Percentiles rank a stretch among this genome's conserved stretches.
phyloP scores from a whole-genome alignment of 2,329 filamentous ascomycete genomes.

The Westerdykella sp. region DNA sequence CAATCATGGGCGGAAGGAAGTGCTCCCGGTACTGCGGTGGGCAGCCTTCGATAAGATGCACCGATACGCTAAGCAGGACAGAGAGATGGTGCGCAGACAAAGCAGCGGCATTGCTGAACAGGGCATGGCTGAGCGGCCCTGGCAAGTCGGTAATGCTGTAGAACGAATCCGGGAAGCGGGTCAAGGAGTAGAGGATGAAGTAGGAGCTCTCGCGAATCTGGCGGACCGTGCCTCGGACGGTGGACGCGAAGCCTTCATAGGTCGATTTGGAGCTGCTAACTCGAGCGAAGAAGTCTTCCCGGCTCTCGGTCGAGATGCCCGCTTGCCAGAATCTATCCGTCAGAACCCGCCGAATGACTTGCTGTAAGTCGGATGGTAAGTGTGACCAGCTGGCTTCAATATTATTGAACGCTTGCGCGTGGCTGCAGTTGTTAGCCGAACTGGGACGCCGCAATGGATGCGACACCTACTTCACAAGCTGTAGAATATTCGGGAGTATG shows the following conservation, averaged over 20 bases:
- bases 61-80: constrained; percentile 81
- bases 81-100: constrained; percentile 91
- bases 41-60: constrained; percentile 87
- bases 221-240: constrained; percentile 79
- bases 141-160: constrained; percentile 86
- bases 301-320: constrained; percentile 89
- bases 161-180: constrained; percentile 76
- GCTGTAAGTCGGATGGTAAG: constrained; percentile 67
- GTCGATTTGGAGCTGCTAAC: constrained; percentile 85
- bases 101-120: constrained; percentile 75
- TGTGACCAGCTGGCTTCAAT: constrained; percentile 69
- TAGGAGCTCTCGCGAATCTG: constrained; percentile 92
- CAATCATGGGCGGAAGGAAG: constrained; percentile 79
- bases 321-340: constrained; percentile 98
- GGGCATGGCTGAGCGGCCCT: constrained; percentile 70
- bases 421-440: constrained; percentile 41
- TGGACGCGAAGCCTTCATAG: constrained; percentile 88
- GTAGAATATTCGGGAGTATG: constrained; percentile 79
- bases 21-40: constrained; percentile 68
- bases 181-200: constrained; percentile 90
- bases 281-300: constrained; percentile 91
- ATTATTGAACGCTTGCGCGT: constrained; percentile 89
- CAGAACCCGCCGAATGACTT: constrained; percentile 72
- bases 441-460: not conserved
- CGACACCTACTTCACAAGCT: constrained; percentile 61